Evolutionary conservation across 1,139 yeast genomes (phyloP).

Genomic region (Scheffersomyces stambukii): DNA sequence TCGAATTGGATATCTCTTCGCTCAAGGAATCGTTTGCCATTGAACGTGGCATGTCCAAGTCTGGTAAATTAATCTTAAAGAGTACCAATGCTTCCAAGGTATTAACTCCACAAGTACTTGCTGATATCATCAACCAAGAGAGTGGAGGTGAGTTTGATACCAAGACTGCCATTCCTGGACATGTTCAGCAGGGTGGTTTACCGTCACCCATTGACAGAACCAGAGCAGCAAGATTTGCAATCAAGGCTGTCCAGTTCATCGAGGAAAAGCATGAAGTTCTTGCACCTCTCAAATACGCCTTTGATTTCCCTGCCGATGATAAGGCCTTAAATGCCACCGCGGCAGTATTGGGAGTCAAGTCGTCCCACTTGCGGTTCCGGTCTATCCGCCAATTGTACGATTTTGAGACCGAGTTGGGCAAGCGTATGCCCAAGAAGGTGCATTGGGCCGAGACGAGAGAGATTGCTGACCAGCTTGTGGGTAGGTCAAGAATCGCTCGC

Average conservation of each 20-base stretch:
- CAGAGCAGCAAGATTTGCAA: slow-evolving; percentile 85
- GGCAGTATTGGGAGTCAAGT: slow-evolving; percentile 79
- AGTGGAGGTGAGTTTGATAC: slow-evolving; percentile 78
- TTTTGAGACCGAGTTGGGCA: slow-evolving; percentile 72
- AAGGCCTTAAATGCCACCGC: slow-evolving; percentile 55
- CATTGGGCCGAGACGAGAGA: slow-evolving; percentile 78
- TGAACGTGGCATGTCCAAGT: slow-evolving; percentile 58
- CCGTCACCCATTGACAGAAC: slow-evolving; percentile 96
- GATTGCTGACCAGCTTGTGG: slow-evolving; percentile 82
- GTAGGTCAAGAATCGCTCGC: slow-evolving; percentile 53
- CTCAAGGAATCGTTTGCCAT: slow-evolving; percentile 53
- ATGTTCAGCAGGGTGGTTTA: slow-evolving; percentile 95
- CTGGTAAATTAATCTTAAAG: slow-evolving; percentile 81
- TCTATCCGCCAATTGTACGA: slow-evolving; percentile 75
- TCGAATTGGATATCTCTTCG: slow-evolving; percentile 58
- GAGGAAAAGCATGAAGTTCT: slow-evolving; percentile 43
- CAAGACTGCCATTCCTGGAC: slow-evolving; percentile 96
- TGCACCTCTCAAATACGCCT: slow-evolving; percentile 20
- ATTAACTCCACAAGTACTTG: slow-evolving; percentile 74
- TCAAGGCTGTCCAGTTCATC: slow-evolving; percentile 81
- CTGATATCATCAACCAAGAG: slow-evolving; percentile 78
- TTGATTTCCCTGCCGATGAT: slow-evolving; percentile 33
- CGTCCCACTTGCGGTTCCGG: slow-evolving; percentile 72
- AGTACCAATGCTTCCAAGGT: slow-evolving; percentile 83
- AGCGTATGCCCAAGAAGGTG: slow-evolving; percentile 84